Evolutionary conservation across 2,329 filamentous ascomycete species (phyloP).

Genomic region (Endoconidiophora laricicola): DNA sequence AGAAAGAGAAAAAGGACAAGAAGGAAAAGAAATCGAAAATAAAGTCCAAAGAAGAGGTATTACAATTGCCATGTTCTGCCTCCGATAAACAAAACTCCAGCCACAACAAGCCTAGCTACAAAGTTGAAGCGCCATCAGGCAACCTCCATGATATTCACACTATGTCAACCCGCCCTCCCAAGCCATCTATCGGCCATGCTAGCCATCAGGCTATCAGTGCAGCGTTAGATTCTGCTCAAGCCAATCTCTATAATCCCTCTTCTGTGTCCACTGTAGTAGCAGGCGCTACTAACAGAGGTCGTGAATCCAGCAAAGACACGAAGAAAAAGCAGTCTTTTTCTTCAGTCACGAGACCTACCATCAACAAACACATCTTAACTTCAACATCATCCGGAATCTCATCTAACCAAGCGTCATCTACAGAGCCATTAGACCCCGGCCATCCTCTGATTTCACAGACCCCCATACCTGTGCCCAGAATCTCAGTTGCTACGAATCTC

Average conservation of each 20-base stretch:
- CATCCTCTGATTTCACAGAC: not conserved
- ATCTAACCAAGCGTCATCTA: conserved; percentile 2
- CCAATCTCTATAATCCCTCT: not conserved
- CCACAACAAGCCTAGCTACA: too few species aligned
- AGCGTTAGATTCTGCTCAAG: too few species aligned
- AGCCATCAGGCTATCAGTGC: too few species aligned
- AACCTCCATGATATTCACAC: not conserved
- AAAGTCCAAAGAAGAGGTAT: conserved; percentile 11
- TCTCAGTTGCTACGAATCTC: not conserved
- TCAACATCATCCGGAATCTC: not conserved
- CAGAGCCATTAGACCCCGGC: not conserved
- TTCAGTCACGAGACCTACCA: not conserved
- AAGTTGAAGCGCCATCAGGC: too few species aligned
- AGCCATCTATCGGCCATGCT: too few species aligned
- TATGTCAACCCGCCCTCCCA: not conserved
- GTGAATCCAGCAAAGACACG: not conserved
- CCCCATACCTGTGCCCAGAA: not conserved
- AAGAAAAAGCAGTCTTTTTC: not conserved
- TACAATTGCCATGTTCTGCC: not conserved
- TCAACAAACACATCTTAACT: not conserved
- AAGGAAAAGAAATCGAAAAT: not conserved
- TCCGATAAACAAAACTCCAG: too few species aligned
- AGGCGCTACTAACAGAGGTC: not conserved
- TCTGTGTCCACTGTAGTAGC: not conserved
- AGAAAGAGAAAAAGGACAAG: conserved; percentile 11